Conservation (phyloP, 805 yeast species). For the Candida nemodendra region DNA sequence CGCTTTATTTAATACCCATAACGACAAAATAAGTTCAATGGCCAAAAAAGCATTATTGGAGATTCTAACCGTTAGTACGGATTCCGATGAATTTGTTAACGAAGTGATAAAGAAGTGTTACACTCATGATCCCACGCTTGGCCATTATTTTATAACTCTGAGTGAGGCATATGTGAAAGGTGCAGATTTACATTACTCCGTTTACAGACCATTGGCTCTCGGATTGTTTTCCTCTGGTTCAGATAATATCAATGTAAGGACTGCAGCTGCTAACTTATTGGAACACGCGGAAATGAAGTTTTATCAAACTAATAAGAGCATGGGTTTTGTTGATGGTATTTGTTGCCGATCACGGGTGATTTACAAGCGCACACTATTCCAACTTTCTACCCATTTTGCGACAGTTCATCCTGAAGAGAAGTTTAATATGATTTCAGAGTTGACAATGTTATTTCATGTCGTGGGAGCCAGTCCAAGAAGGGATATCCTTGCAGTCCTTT, state of each 20-base stretch:
- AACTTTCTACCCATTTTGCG: constrained; percentile 74
- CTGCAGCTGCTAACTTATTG: constrained; percentile 69
- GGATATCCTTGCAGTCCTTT: constrained; percentile 73
- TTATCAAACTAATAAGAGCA: constrained; percentile 52
- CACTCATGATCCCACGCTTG: constrained; percentile 52
- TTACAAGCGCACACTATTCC: constrained; percentile 81
- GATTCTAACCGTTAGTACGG: constrained; percentile 59
- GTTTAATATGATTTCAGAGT: constrained; percentile 63
- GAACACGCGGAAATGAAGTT: constrained; percentile 60
- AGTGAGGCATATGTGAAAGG: constrained; percentile 60
- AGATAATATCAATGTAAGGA: constrained; percentile 63
- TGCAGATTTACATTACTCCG: constrained; percentile 47
- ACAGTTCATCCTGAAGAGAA: constrained; percentile 56
- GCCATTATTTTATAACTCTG: constrained; percentile 68
- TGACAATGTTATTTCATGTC: constrained; percentile 65
- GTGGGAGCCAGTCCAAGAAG: constrained; percentile 61
- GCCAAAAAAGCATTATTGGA: constrained; percentile 74
- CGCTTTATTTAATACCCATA: constrained; percentile 58
- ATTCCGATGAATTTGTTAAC: constrained; percentile 47
- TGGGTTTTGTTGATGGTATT: constrained; percentile 65
- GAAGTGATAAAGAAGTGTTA: constrained; percentile 76
- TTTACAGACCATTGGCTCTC: constrained; percentile 68
- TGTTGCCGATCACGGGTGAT: constrained; percentile 77
- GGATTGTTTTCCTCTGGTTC: constrained; percentile 80
- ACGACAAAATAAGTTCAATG: constrained; percentile 53